A percentile compares a stretch with the other conserved stretches of the same genome.
phyloP scores from a whole-genome alignment of 306 rosid genomes.

The Erythrophleum fordii region DNA sequence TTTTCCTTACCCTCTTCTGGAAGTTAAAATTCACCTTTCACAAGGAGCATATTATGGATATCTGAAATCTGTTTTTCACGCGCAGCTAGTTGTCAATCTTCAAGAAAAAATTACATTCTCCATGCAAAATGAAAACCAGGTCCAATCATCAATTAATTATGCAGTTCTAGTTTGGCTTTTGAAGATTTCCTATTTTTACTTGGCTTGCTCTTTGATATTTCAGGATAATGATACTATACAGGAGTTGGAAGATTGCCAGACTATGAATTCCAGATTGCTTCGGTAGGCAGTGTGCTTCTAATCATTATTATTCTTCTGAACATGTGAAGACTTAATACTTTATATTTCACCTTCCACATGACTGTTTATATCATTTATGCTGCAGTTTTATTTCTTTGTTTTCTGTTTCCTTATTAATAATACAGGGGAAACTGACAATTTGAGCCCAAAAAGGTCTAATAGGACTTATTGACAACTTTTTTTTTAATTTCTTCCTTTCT shows the following conservation, averaged over 20 bases:
- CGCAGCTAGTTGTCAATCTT: conserved; percentile 65
- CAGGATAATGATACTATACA: conserved; percentile 57
- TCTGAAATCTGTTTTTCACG: conserved; percentile 33
- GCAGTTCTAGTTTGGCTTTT: conserved; percentile 30
- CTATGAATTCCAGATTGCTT: conserved; percentile 66
- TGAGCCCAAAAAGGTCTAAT: conserved; percentile 15
- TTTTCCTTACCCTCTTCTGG: conserved; percentile 13
- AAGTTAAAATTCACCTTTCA: conserved; percentile 34
- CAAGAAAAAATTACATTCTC: conserved; percentile 53
- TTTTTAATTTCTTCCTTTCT: conserved; percentile 20
- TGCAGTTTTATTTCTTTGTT: conserved; percentile 22
- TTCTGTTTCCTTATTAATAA: conserved; percentile 2
- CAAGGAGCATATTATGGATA: conserved; percentile 35
- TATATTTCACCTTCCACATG: conserved; percentile 22
- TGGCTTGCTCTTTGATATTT: conserved; percentile 34
- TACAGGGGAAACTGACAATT: conserved; percentile 16
- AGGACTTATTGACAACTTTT: conserved; percentile 29
- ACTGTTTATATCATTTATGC: conserved; percentile 32
- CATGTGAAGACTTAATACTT: conserved; percentile 15
- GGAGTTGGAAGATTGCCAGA: conserved; percentile 68
- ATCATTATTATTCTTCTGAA: conserved; percentile 19
- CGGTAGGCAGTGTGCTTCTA: conserved; percentile 51
- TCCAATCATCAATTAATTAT: conserved; percentile 39
- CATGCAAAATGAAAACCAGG: conserved; percentile 59
- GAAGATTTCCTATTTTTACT: conserved; percentile 35